Evolutionary conservation across 352 stramenopile species (phyloP), one percentile per base, ranked within the genome.

Genomic region (Phytopythium chamaehyphon): DNA sequence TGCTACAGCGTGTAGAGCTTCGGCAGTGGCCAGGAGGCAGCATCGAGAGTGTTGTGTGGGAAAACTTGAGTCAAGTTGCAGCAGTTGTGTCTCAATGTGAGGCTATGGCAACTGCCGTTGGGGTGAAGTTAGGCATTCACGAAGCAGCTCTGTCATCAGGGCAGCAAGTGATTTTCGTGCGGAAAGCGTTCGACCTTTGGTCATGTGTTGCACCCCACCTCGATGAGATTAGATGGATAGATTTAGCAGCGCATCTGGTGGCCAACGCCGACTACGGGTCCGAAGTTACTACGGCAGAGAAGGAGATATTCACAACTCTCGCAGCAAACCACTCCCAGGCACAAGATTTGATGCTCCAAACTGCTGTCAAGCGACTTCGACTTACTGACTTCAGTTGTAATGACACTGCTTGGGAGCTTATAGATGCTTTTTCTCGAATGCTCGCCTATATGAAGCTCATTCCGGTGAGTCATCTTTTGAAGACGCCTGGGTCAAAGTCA

Each of bases 31-130:
- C 64, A 6, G 51, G n/a, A 18, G 45, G 56, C 43, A 56, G 71
- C 37, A 43, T 73, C 37, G 55, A 66, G 36, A 61, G 69, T 1
- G 67, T 83, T 15, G 60, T 79, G 51, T 90, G 79, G 79, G 77
- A 91, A 58, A 93, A 94, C 43, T n/a, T 88, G 3, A 85, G 64
- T 26, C 82, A 94, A 74, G 69, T 91, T 16, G 74, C 73, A 38
- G 70, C 76, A 12, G 71, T 93, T n/a, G 28, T 79, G 37, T 68
- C 71, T 28, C 69, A 79, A 47, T 67, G 61, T 38, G 55, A 47
- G 15, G 21, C 56, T 12, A 46, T 83, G 24, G 64, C 66, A 11
- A 55, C 37, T 6, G 60, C 66, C 49, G 59, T 69, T 35, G 36
- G 16, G 9, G 46, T 59, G 36, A 39, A 15, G 21, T 19, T 60